These are phyloP conservation scores for Lasiodiplodia sp. DNA, from an alignment of 2,329 filamentous ascomycete genomes.

Conservation along the genomic window DNA sequence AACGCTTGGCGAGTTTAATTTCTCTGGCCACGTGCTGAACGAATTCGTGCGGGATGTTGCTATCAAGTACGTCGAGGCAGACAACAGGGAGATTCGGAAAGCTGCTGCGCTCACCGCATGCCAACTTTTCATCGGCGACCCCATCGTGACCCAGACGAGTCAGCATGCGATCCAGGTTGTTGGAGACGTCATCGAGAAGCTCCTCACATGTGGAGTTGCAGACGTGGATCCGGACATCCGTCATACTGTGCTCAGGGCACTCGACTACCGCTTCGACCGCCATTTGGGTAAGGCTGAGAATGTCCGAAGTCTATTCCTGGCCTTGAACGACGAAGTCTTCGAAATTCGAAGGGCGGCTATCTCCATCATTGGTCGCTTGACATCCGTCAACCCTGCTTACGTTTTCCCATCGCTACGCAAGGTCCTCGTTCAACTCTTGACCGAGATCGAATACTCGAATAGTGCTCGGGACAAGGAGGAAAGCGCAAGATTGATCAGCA, in stretches of 20 bases:
- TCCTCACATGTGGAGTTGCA: conserved; percentile 92
- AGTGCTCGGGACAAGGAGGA: conserved; percentile 95
- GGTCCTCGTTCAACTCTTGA: conserved; percentile 93
- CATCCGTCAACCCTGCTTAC: conserved; percentile 91
- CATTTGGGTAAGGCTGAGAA: conserved; percentile 98
- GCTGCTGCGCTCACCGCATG: conserved; percentile 96
- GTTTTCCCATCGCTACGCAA: conserved; percentile 96
- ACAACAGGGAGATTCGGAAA: conserved; percentile 91
- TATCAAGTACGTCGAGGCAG: conserved; percentile 96
- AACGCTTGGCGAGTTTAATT: conserved; percentile 97
- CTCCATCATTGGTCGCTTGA: conserved; percentile 92
- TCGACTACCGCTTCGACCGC: conserved; percentile 93
- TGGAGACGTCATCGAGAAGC: conserved; percentile 95
- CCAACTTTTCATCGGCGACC: conserved; percentile 94
- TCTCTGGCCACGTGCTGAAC: conserved; percentile 83
- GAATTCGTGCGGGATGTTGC: conserved; percentile 99
- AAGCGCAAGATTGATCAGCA: conserved; percentile 88
- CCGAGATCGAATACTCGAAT: conserved; percentile 95
- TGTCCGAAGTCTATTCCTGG: conserved; percentile 92
- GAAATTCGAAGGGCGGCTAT: conserved; percentile 93
- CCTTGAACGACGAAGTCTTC: conserved; percentile 94
- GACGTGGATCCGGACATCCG: conserved; percentile 89
- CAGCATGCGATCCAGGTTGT: conserved; percentile 97
- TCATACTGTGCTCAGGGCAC: conserved; percentile 82
- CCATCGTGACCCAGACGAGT: conserved; percentile 97